Percentiles rank a stretch among this genome's conserved stretches.
phyloP scores from a whole-genome alignment of 495 filamentous ascomycete genomes.

The Lophiostoma macrostomum region DNA sequence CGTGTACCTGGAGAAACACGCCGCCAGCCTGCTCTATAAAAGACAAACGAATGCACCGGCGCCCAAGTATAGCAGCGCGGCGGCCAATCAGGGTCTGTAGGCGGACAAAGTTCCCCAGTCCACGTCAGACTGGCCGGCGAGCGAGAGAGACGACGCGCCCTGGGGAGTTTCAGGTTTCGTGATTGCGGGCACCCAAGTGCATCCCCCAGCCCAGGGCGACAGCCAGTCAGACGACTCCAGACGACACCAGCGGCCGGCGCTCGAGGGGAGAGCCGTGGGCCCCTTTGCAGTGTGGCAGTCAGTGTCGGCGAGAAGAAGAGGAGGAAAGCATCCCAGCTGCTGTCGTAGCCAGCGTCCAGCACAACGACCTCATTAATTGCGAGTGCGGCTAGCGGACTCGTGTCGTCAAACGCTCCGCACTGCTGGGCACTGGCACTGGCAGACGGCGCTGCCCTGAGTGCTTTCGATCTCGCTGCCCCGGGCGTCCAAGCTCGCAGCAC shows the following conservation, averaged over 20 bases:
- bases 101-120: not conserved
- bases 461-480: too few species aligned
- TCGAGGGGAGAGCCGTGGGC: too few species aligned
- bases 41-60: conserved; percentile 4
- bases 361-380: too few species aligned
- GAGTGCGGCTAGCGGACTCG: too few species aligned
- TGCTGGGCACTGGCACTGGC: too few species aligned
- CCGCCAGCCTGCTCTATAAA: conserved; percentile 5
- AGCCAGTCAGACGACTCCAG: conserved; percentile 24
- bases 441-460: too few species aligned
- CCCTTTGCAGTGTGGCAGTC: too few species aligned
- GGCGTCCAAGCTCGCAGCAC: too few species aligned
- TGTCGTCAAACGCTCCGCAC: not conserved
- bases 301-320: too few species aligned
- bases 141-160: conserved; percentile 5
- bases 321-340: too few species aligned
- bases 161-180: conserved; percentile 19
- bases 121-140: conserved; percentile 20
- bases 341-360: too few species aligned
- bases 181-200: conserved; percentile 10
- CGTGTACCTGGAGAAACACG: not conserved
- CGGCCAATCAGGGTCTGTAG: conserved; percentile 1
- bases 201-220: not conserved
- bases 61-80: conserved; percentile 12
- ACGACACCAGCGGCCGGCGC: too few species aligned